Evolutionary conservation across 345 rosid species (phyloP).

Genomic region (Capsella bursapastoris): DNA sequence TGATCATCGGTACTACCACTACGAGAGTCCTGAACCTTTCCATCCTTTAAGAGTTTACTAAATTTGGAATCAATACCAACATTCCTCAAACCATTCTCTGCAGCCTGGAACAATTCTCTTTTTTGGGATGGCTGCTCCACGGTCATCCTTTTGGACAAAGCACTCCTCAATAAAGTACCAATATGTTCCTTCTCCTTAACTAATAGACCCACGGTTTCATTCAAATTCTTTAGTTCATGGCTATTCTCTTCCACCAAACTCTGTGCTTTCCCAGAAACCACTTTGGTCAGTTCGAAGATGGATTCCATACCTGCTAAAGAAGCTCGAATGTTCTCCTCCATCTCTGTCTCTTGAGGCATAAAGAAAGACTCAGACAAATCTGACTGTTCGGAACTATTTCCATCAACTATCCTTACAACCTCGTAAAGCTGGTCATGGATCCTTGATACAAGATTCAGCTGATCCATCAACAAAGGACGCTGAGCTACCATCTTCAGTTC

Average conservation of each 20-base stretch:
- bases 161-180: slow-evolving; percentile 82
- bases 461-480: slow-evolving; percentile 77
- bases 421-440: slow-evolving; percentile 75
- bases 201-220: slow-evolving; percentile 67
- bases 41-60: slow-evolving; percentile 52
- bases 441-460: slow-evolving; percentile 76
- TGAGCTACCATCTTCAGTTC: slow-evolving; percentile 72
- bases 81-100: slow-evolving; percentile 84
- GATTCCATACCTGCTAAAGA: slow-evolving; percentile 96
- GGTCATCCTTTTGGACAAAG: slow-evolving; percentile 74
- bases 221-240: slow-evolving; percentile 65
- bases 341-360: slow-evolving; percentile 78
- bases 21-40: slow-evolving; percentile 43
- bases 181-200: slow-evolving; percentile 92
- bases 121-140: slow-evolving; percentile 63
- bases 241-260: slow-evolving; percentile 69
- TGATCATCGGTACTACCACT: slow-evolving; percentile 41
- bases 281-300: slow-evolving; percentile 64
- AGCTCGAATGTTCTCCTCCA: slow-evolving; percentile 88
- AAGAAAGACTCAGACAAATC: slow-evolving; percentile 86
- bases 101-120: slow-evolving; percentile 71
- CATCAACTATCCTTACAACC: slow-evolving; percentile 66
- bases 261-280: slow-evolving; percentile 64
- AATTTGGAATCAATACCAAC: slow-evolving; percentile 76
- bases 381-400: slow-evolving; percentile 59